These are phyloP conservation scores for Peronosclerospora sorghi DNA, from an alignment of 352 stramenopile species.

Conservation along the genomic window DNA sequence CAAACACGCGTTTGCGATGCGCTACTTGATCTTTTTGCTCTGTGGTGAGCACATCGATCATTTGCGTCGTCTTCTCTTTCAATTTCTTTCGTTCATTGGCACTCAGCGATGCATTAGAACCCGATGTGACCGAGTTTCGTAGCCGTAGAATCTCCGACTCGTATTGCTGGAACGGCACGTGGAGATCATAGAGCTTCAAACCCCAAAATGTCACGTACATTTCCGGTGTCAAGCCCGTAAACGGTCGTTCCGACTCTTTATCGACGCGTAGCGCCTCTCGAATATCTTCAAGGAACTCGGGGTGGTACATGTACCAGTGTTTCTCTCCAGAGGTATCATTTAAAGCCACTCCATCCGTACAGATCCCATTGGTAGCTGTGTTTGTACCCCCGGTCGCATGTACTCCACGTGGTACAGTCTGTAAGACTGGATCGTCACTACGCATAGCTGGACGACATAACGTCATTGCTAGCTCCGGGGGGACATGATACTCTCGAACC, in stretches of 20 bases:
- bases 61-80: constrained; percentile 65
- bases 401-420: constrained; percentile 48
- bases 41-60: constrained; percentile 75
- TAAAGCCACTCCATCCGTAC: constrained; percentile 3
- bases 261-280: constrained; percentile 21
- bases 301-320: constrained; percentile 65
- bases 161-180: constrained; percentile 79
- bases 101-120: constrained; percentile 23
- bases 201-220: constrained; percentile 82
- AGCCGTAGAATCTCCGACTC: constrained; percentile 70
- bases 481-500: constrained; percentile 64
- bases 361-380: constrained; percentile 13
- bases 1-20: constrained; percentile 75
- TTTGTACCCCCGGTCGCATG: constrained; percentile 26
- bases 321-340: constrained; percentile 9
- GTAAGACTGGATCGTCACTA: constrained; percentile 56
- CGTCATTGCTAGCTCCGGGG: constrained; percentile 65
- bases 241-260: constrained; percentile 27
- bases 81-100: constrained; percentile 66
- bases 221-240: constrained; percentile 60
- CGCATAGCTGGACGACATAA: constrained; percentile 71
- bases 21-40: constrained; percentile 81
- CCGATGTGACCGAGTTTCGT: constrained; percentile 40
- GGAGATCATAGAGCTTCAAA: constrained; percentile 80
- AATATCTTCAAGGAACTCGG: constrained; percentile 48